Evolutionary conservation across 148 eudicot species (phyloP).

Genomic region (Arctostaphylos glauca): DNA sequence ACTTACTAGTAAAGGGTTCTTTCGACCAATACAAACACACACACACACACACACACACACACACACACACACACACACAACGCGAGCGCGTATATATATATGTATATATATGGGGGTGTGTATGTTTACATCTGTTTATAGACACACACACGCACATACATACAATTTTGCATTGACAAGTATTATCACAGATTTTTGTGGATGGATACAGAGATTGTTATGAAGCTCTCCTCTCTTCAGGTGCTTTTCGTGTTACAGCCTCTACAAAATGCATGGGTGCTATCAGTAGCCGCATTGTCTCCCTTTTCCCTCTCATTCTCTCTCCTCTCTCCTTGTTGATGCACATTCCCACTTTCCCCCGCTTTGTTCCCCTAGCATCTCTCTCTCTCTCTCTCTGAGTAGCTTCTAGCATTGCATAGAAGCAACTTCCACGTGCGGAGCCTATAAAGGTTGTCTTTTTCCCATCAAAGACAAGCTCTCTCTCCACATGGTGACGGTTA

Average conservation of each 20-base stretch:
- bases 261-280: background rate
- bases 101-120: too few relatives aligned
- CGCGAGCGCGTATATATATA: too few relatives aligned
- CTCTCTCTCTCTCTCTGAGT: background rate
- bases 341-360: conserved; percentile 18
- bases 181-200: too few relatives aligned
- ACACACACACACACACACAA: too few relatives aligned
- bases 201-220: background rate
- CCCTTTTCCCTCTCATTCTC: conserved; percentile 9
- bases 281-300: background rate
- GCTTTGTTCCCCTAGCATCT: conserved; percentile 12
- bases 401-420: background rate
- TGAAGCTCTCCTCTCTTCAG: background rate
- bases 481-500: conserved; percentile 5
- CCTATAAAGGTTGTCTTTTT: background rate
- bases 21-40: too few relatives aligned
- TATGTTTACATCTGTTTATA: too few relatives aligned
- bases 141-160: too few relatives aligned
- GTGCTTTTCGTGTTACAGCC: conserved; percentile 11
- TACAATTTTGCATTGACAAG: too few relatives aligned
- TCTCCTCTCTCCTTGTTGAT: conserved; percentile 1
- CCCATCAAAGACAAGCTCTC: background rate
- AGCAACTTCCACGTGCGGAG: conserved; percentile 12
- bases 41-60: too few relatives aligned
- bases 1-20: too few relatives aligned